Conservation (phyloP, 352 stramenopile species). For the Phytophthora multivora region DNA sequence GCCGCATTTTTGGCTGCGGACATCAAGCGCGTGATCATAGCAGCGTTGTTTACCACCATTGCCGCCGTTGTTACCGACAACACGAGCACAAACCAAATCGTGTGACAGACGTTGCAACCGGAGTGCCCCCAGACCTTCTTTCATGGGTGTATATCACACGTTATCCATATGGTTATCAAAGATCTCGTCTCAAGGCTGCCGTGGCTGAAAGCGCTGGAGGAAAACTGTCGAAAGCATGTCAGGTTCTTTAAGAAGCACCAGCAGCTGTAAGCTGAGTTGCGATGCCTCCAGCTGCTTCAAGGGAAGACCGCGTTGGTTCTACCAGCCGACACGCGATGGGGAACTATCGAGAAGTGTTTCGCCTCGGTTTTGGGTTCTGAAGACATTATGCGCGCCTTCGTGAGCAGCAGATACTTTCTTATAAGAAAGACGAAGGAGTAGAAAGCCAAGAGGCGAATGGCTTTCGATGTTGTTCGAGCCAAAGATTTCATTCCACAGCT, state of each 20-base stretch:
- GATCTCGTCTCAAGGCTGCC: slow-evolving; percentile 1
- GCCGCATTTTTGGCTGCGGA: not conserved
- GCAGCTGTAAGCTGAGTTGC: slow-evolving; percentile 4
- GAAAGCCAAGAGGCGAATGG: too few relatives aligned
- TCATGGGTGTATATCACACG: slow-evolving; percentile 13
- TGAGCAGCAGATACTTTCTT: too few relatives aligned
- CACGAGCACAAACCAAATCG: not conserved
- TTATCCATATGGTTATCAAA: slow-evolving; percentile 11
- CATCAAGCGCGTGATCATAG: not conserved
- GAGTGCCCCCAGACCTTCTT: not conserved
- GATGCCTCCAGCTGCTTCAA: not conserved
- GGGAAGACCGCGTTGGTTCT: too few relatives aligned
- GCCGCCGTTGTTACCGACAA: slow-evolving; percentile 14
- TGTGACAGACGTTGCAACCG: not conserved
- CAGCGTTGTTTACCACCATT: not conserved
- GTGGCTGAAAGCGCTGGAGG: not conserved
- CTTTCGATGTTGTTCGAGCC: too few relatives aligned
- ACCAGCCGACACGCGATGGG: too few relatives aligned
- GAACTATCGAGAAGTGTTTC: too few relatives aligned
- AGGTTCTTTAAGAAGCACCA: slow-evolving; percentile 12
- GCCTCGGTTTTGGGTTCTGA: too few relatives aligned
- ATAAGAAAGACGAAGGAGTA: too few relatives aligned
- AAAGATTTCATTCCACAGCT: too few relatives aligned
- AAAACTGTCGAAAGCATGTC: not conserved
- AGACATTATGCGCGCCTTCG: too few relatives aligned